Evolutionary conservation across 2,329 filamentous ascomycete genomes (phyloP).

Genomic region (Hypoxylon sp.): DNA sequence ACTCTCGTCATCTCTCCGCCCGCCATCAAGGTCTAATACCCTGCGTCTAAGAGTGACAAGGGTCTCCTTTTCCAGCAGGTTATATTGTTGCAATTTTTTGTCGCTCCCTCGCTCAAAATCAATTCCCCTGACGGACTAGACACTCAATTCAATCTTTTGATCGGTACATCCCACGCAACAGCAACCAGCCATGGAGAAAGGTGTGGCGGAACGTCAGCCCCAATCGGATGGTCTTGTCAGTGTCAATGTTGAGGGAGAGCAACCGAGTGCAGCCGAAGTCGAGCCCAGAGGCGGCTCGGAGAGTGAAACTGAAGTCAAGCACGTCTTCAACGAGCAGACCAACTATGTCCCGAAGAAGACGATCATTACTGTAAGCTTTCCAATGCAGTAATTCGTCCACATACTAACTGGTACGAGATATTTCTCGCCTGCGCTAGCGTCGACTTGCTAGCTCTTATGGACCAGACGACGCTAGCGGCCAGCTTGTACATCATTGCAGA

Average conservation of each 20-base stretch:
- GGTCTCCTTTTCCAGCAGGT: neutral
- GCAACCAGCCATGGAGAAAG: slow-evolving; percentile 31
- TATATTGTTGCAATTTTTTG: slow-evolving; percentile 18
- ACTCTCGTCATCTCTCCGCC: slow-evolving; percentile 19
- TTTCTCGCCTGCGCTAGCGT: slow-evolving; percentile 69
- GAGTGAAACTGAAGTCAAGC: slow-evolving; percentile 39
- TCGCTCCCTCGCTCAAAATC: slow-evolving; percentile 9
- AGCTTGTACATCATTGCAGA: slow-evolving; percentile 68
- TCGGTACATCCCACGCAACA: neutral
- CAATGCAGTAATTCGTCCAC: neutral
- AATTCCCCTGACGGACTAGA: neutral
- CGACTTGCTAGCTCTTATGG: slow-evolving; percentile 68
- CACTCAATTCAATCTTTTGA: neutral
- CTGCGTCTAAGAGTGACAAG: slow-evolving; percentile 4
- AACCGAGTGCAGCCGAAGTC: slow-evolving; percentile 1
- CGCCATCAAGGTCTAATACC: slow-evolving; percentile 38
- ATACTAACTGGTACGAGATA: slow-evolving; percentile 57
- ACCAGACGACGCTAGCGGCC: slow-evolving; percentile 68
- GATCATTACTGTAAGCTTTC: slow-evolving; percentile 63
- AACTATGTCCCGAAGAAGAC: slow-evolving; percentile 65
- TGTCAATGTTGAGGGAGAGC: slow-evolving; percentile 3
- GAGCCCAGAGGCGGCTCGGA: slow-evolving; percentile 12
- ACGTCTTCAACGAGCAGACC: slow-evolving; percentile 67
- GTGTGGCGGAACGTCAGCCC: slow-evolving; percentile 6
- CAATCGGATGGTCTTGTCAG: slow-evolving; percentile 19